Conservation (phyloP, 1,139 yeast genomes). For the Saccharomyces hybrid region DNA sequence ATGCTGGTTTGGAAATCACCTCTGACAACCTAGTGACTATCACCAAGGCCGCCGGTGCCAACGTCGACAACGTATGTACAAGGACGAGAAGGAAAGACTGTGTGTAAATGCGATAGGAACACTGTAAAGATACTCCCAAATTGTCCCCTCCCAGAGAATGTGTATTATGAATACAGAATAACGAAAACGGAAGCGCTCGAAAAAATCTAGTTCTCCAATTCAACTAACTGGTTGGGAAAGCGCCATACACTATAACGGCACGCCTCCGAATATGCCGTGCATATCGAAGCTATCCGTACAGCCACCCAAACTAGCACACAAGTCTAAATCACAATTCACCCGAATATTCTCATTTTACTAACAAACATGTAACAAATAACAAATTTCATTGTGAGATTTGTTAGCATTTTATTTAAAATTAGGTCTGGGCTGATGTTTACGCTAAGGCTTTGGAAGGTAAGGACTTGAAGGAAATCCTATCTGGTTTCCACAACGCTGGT, state of each 20-base stretch:
- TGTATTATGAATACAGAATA: neutral
- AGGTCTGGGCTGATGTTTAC: constrained; percentile 90
- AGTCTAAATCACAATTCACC: neutral
- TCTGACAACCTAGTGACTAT: constrained; percentile 83
- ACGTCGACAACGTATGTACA: constrained; percentile 56
- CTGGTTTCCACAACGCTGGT: constrained; percentile 69
- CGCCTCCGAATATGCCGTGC: neutral
- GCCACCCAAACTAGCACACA: neutral
- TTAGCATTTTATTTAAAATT: constrained; percentile 3
- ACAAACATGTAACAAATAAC: neutral
- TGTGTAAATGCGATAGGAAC: neutral
- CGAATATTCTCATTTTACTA: neutral
- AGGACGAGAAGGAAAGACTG: constrained; percentile 1
- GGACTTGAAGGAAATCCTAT: constrained; percentile 85
- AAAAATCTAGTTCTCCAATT: neutral
- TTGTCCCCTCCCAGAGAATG: neutral
- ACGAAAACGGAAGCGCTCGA: neutral
- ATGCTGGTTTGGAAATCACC: constrained; percentile 91
- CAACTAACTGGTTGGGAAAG: neutral
- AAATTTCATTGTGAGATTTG: neutral
- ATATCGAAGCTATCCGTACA: neutral
- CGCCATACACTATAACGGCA: neutral
- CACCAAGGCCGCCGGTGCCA: constrained; percentile 86
- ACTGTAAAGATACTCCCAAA: neutral
- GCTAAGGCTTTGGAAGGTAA: constrained; percentile 97